Base-by-base conservation (phyloP, 1,284 basidiomycete species). In the Somion occarium region DNA sequence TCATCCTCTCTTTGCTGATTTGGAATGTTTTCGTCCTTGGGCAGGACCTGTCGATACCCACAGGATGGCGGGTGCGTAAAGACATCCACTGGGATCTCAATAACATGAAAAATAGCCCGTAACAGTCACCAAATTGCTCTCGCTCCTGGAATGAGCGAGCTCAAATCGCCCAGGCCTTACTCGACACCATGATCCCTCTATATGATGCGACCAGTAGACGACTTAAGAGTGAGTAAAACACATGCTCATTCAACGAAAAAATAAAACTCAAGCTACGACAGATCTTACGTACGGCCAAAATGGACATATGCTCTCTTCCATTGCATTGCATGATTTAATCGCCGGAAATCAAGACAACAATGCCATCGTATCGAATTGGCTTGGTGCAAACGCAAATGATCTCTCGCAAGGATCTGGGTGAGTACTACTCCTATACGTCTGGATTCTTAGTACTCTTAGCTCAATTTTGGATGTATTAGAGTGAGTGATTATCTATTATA, bases 221-320 rank as follows among this genome's bases (percentile, higher is more conserved):
- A 7, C 7, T 34, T 34, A 7, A 7, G 7, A 34, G 30, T 34
- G 7, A 34, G 30, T 34, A 15, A 34, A 34, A 34, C 15, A 7
- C 30, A 7, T 34, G 30, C 15, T 15, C n/a, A n/a, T 7, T 34
- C 15, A n/a, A n/a, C n/a, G 30, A 7, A 15, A 34, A 15, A 7
- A 7, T 34, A 7, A 34, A 34, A 34, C 15, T 34, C 7, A 34
- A 7, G 7, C 7, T 34, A 34, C 15, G 22, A n/a, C 22, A 51
- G 50, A 18, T 20, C 38, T 51, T 13, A 43, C 48, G 20, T 51
- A 47, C 24, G 26, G 23, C 11, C 50, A 51, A 47, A 48, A 47
- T 24, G 38, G 27, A 5, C 48, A 51, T 39, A 19, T 51, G 22
- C 22, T 51, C 3, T 38, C 45, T 51, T 47, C 50, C 3, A 46